Evolutionary conservation across 192 early-diverging fungal species (phyloP).

Genomic region (Coemansia aciculifera): DNA sequence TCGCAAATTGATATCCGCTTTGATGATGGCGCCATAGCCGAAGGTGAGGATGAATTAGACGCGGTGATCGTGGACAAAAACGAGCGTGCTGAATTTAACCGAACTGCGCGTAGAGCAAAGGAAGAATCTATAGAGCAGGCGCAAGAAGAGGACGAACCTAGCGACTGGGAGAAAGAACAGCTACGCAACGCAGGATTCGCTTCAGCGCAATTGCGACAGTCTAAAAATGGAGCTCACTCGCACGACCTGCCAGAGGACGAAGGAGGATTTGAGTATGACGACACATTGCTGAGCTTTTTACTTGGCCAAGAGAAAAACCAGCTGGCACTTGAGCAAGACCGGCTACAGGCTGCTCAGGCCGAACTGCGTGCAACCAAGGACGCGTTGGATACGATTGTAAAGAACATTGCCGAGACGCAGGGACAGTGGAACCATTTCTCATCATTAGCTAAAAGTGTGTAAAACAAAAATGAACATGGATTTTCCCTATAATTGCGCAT

Average conservation of each 20-base stretch:
- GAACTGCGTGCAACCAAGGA: constrained; percentile 13
- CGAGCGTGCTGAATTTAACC: constrained; percentile 31
- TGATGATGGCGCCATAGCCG: constrained; percentile 9
- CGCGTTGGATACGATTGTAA: constrained; percentile 10
- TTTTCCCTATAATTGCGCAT: neutral
- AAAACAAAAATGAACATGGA: neutral
- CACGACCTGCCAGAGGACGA: constrained; percentile 21
- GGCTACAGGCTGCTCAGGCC: constrained; percentile 16
- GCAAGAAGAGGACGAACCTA: constrained; percentile 33
- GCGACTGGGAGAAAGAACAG: constrained; percentile 51
- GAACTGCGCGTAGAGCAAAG: constrained; percentile 19
- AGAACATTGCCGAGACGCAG: constrained; percentile 24
- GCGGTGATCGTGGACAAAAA: constrained; percentile 30
- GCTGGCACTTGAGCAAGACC: constrained; percentile 27
- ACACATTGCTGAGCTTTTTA: constrained; percentile 26
- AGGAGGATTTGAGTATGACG: constrained; percentile 29
- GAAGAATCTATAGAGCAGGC: constrained; percentile 35
- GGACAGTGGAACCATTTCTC: constrained; percentile 40
- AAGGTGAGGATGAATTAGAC: constrained; percentile 43
- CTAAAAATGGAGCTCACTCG: neutral
- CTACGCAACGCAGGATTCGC: constrained; percentile 43
- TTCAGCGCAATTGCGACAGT: neutral
- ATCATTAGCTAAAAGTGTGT: constrained; percentile 19
- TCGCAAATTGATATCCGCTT: neutral
- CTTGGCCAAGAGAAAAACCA: constrained; percentile 38